A percentile compares a stretch with the other conserved stretches of the same genome.
These are phyloP conservation scores for Dendrocalamus latiflorus DNA, from an alignment of 202 grass and related monocot species.

Conservation along the genomic window DNA sequence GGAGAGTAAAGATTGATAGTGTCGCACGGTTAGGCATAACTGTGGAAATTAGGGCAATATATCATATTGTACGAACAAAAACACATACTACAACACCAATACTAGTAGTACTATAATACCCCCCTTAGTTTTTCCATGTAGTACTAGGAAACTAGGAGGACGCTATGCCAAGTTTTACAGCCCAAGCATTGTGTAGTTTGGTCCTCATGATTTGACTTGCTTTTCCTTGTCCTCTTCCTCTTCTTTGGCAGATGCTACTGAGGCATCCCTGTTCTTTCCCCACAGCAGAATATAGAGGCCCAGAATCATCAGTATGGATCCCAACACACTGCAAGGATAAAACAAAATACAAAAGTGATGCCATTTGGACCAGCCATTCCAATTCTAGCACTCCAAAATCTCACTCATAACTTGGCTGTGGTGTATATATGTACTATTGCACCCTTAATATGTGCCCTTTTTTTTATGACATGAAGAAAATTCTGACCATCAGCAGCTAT, in stretches of 20 bases:
- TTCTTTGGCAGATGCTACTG: conserved; percentile 1
- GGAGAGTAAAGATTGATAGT: neutral
- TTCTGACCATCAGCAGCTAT: neutral
- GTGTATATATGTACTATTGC: neutral
- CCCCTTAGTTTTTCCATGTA: neutral
- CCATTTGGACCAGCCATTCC: conserved; percentile 26
- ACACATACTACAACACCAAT: neutral
- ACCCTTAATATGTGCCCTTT: neutral
- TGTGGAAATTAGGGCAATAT: neutral
- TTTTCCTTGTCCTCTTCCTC: conserved; percentile 45
- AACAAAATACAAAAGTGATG: conserved; percentile 27
- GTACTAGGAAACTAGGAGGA: neutral
- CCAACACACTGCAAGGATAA: conserved; percentile 50
- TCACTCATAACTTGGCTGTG: neutral
- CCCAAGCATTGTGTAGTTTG: neutral
- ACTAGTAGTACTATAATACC: neutral
- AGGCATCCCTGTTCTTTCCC: conserved; percentile 63
- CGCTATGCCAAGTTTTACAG: neutral
- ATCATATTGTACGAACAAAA: neutral
- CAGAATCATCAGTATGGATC: conserved; percentile 58
- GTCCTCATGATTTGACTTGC: conserved; percentile 37
- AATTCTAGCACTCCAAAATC: neutral
- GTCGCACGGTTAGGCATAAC: neutral
- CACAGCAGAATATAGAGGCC: conserved; percentile 71
- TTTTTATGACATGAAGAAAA: neutral